Conservation (phyloP, 108 stramenopile species). For the Cyclotella sp. region DNA sequence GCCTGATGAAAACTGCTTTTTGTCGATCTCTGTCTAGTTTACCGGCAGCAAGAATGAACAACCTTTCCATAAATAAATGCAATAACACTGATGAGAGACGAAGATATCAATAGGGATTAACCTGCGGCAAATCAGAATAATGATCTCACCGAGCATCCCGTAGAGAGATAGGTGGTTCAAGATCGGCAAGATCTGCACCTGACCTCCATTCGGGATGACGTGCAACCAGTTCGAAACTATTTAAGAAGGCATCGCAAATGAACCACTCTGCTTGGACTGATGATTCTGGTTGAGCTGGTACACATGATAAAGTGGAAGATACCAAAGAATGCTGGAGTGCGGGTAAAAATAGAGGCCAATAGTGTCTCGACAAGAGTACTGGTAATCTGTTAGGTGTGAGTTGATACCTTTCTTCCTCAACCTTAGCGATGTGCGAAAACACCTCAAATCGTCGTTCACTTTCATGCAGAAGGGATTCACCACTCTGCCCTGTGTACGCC, state of each 20-base stretch:
- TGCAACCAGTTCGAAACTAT: constrained; percentile 23
- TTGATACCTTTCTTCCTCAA: constrained; percentile 10
- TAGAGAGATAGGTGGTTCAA: constrained; percentile 52
- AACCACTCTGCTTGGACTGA: constrained; percentile 5
- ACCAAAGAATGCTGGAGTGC: constrained; percentile 65
- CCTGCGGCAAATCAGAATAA: neutral
- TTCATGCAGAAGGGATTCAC: constrained; percentile 23
- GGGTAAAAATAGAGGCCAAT: constrained; percentile 50
- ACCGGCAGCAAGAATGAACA: constrained; percentile 58
- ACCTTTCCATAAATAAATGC: neutral
- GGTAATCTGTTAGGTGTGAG: neutral
- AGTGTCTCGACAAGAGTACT: neutral
- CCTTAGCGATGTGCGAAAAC: constrained; percentile 25
- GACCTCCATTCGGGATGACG: constrained; percentile 9
- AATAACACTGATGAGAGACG: neutral
- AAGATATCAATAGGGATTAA: neutral
- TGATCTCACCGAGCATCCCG: constrained; percentile 39
- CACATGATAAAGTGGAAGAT: constrained; percentile 53
- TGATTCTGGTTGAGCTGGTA: neutral
- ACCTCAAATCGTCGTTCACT: constrained; percentile 23
- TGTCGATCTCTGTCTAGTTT: constrained; percentile 53
- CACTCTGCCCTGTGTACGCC: neutral
- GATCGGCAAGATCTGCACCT: constrained; percentile 7
- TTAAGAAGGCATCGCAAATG: constrained; percentile 31
- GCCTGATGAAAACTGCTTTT: constrained; percentile 32